phyloP scores from a whole-genome alignment of 2,329 filamentous ascomycete genomes.

The Hortaea werneckii region DNA sequence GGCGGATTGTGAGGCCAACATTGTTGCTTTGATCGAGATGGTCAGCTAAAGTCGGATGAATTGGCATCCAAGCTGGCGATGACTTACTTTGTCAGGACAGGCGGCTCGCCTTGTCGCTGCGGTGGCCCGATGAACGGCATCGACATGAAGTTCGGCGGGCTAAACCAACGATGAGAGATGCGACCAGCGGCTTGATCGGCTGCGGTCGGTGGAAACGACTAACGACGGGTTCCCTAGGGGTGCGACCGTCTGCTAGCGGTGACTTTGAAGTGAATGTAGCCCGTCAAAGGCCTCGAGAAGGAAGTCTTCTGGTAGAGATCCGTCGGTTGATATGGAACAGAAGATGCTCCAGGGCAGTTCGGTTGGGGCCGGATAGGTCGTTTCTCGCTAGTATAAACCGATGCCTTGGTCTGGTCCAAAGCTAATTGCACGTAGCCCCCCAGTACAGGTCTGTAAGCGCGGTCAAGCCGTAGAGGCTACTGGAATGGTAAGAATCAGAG shows the following conservation, averaged over 20 bases:
- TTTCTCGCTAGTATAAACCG: too few species aligned
- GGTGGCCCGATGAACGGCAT: conserved; percentile 2
- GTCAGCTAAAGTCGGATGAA: neutral
- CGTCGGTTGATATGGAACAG: too few species aligned
- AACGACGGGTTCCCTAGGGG: too few species aligned
- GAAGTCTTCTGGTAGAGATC: too few species aligned
- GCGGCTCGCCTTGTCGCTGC: neutral
- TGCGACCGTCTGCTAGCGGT: too few species aligned
- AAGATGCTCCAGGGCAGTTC: too few species aligned
- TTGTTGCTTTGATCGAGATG: conserved; percentile 36
- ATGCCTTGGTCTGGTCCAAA: too few species aligned
- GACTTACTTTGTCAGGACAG: conserved; percentile 1
- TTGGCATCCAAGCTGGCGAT: neutral
- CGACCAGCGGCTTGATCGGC: too few species aligned
- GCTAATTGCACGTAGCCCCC: neutral
- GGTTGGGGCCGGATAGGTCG: too few species aligned
- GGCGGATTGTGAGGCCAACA: conserved; percentile 50
- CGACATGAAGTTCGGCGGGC: conserved; percentile 1
- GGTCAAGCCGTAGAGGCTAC: neutral
- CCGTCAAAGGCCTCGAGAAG: too few species aligned
- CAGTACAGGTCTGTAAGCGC: neutral
- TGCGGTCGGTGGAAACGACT: too few species aligned
- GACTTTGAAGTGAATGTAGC: too few species aligned
- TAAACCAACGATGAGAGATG: neutral
- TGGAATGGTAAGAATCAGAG: neutral